Evolutionary conservation across 2,329 filamentous ascomycete genomes (phyloP).

Genomic region (Cercospora beticola): DNA sequence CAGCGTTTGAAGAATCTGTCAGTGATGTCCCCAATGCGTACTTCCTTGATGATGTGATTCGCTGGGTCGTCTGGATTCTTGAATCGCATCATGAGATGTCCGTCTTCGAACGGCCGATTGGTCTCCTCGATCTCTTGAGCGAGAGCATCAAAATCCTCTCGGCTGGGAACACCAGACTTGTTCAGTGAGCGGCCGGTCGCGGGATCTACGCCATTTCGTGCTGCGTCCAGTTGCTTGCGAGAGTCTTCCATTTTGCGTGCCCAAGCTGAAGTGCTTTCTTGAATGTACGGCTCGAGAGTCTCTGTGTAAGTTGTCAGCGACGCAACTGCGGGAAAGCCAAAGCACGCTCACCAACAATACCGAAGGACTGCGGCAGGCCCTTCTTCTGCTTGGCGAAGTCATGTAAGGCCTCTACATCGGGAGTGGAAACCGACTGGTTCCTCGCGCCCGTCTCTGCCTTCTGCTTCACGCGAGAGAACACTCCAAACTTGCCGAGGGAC

Average conservation of each 20-base stretch:
- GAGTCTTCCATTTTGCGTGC: constrained; percentile 5
- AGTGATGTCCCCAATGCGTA: constrained; percentile 26
- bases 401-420: background rate
- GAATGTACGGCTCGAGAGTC: constrained; percentile 13
- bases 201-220: constrained; percentile 25
- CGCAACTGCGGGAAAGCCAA: background rate
- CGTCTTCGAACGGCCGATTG: constrained; percentile 26
- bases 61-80: background rate
- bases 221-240: constrained; percentile 21
- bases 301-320: constrained; percentile 7
- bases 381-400: constrained; percentile 1
- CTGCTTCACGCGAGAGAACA: constrained; percentile 10
- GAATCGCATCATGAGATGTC: constrained; percentile 5
- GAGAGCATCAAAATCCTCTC: constrained; percentile 24
- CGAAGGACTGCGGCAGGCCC: background rate
- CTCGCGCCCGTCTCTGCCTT: constrained; percentile 4
- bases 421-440: constrained; percentile 13
- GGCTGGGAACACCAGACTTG: constrained; percentile 20
- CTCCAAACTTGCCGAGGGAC: constrained; percentile 3
- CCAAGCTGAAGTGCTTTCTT: constrained; percentile 1
- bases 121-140: constrained; percentile 15
- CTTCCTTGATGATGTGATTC: background rate
- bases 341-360: constrained; percentile 12
- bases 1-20: constrained; percentile 19
- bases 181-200: constrained; percentile 19